phyloP scores from a whole-genome alignment of 2,329 filamentous ascomycete genomes.

The Dendrostoma leiphaemia region DNA sequence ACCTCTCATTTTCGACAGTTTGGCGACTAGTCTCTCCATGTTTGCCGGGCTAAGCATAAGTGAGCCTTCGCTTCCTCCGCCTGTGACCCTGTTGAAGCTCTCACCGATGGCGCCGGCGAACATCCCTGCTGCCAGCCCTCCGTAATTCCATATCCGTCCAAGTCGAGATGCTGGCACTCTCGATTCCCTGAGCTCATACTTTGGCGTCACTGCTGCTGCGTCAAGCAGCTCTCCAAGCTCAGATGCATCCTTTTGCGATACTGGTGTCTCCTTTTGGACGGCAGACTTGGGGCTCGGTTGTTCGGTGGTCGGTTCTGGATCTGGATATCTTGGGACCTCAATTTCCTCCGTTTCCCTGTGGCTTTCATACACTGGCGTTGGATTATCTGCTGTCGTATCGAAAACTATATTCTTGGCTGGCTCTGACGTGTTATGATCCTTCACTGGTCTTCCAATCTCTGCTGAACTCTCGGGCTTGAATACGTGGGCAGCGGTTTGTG shows the following conservation, averaged over 20 bases:
- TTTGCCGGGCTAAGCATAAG: slow-evolving; percentile 85
- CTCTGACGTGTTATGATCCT: not conserved
- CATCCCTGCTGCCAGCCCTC: slow-evolving; percentile 91
- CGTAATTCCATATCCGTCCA: slow-evolving; percentile 90
- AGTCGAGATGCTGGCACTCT: slow-evolving; percentile 85
- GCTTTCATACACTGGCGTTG: not conserved
- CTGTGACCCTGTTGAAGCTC: slow-evolving; percentile 75
- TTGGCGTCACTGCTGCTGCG: slow-evolving; percentile 25
- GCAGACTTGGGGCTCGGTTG: not conserved
- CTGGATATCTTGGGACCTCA: not conserved
- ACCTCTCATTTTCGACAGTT: slow-evolving; percentile 92
- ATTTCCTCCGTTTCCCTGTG: not conserved
- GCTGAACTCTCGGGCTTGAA: not conserved
- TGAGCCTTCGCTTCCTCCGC: slow-evolving; percentile 67
- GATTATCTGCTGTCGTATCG: not conserved
- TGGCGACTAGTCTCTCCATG: slow-evolving; percentile 88
- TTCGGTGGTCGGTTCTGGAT: not conserved
- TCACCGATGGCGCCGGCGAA: slow-evolving; percentile 88
- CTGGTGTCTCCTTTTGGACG: not conserved
- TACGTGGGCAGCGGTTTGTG: not conserved
- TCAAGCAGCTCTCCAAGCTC: slow-evolving; percentile 23
- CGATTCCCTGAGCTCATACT: slow-evolving; percentile 80
- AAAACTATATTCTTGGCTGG: not conserved
- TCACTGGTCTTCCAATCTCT: not conserved
- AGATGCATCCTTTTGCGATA: slow-evolving; percentile 24